These are phyloP conservation scores for Trichoderma koningiopsis DNA, from an alignment of 2,329 filamentous ascomycete genomes.

Conservation along the genomic window DNA sequence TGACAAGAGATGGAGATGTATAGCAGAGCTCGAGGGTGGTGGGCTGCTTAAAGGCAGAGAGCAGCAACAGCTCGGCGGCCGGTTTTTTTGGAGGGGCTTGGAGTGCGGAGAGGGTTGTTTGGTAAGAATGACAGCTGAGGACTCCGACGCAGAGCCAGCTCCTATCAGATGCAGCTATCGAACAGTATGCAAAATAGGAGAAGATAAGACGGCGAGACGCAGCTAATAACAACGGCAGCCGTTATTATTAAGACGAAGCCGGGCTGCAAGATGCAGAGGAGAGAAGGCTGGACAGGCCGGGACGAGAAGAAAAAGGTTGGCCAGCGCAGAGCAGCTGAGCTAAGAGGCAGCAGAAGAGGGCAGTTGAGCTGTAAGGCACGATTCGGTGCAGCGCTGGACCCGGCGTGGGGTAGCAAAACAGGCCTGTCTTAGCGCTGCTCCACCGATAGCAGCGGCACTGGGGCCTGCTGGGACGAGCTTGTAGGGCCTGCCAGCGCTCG, in stretches of 20 bases:
- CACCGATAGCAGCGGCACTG: constrained; percentile 22
- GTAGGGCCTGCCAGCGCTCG: constrained; percentile 8
- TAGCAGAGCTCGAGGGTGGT: constrained; percentile 1
- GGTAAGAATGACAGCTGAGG: constrained; percentile 8
- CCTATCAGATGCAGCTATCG: constrained; percentile 4
- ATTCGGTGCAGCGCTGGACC: constrained; percentile 16
- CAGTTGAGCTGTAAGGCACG: constrained; percentile 27
- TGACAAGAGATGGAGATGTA: neutral
- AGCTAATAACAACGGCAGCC: constrained; percentile 18
- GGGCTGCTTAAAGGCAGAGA: constrained; percentile 9
- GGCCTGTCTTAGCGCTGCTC: constrained; percentile 25
- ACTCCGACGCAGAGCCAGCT: constrained; percentile 27
- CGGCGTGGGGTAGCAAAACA: constrained; percentile 25
- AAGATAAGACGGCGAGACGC: neutral
- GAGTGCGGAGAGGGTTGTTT: neutral
- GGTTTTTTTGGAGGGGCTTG: constrained; percentile 23
- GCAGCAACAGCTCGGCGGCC: neutral
- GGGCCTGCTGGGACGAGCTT: constrained; percentile 21
- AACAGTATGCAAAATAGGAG: neutral
- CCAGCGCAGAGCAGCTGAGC: constrained; percentile 8
- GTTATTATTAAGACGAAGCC: constrained; percentile 4
- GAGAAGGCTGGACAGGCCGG: constrained; percentile 8
- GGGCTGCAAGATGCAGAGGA: constrained; percentile 8
- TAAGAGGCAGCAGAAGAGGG: neutral
- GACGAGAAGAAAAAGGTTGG: constrained; percentile 2